phyloP scores from a whole-genome alignment of 306 rosid genomes.

The Quercus dentata region DNA sequence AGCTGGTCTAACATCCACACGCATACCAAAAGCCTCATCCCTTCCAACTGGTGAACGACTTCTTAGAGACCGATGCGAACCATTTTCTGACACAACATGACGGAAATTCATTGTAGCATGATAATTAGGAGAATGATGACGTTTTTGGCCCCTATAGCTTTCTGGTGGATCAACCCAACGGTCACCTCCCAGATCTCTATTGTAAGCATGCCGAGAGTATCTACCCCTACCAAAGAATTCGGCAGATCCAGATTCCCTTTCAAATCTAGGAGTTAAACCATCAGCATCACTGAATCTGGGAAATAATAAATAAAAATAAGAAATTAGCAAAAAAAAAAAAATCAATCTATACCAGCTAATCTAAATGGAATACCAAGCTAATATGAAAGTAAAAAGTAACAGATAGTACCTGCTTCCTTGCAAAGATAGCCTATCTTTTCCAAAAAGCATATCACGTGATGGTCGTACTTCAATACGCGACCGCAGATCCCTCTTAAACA shows the following conservation, averaged over 20 bases:
- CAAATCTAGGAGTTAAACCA: neutral
- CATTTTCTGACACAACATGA: neutral
- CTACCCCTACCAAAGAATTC: neutral
- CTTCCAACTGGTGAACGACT: neutral
- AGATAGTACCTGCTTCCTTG: neutral
- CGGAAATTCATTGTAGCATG: neutral
- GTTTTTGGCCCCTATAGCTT: neutral
- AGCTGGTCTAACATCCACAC: neutral
- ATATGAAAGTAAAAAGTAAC: neutral
- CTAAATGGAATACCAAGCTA: neutral
- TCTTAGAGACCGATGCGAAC: neutral
- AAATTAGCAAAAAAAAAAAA: neutral
- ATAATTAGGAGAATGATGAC: neutral
- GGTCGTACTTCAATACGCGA: neutral
- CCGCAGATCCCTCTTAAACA: conserved; percentile 1
- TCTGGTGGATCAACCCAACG: neutral
- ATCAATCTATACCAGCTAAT: neutral
- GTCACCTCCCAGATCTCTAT: neutral
- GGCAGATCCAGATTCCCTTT: neutral
- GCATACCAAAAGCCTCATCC: neutral
- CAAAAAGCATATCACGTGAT: neutral
- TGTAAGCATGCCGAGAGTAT: neutral
- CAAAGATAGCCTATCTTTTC: neutral
- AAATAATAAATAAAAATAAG: neutral
- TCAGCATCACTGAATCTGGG: neutral